Percentiles rank a stretch among this genome's conserved stretches.
phyloP scores from a whole-genome alignment of 768 basidiomycete species.

The Naematelia aurantialba region DNA sequence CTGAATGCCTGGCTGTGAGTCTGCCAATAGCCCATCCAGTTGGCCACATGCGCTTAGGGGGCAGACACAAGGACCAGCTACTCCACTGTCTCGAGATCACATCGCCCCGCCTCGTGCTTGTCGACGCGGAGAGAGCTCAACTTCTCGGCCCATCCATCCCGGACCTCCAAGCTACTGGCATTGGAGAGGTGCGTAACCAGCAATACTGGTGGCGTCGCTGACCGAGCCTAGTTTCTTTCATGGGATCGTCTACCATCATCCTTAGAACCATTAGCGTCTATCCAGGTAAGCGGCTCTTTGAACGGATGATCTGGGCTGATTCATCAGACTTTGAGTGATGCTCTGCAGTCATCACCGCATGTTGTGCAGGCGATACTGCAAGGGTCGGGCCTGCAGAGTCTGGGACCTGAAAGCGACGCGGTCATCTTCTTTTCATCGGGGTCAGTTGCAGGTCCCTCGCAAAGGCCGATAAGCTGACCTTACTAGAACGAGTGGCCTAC shows the following conservation, averaged over 20 bases:
- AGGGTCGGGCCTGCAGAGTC: constrained; percentile 12
- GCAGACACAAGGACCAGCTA: constrained; percentile 22
- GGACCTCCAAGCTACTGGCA: constrained; percentile 8
- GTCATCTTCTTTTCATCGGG: constrained; percentile 45
- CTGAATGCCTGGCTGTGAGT: constrained; percentile 46
- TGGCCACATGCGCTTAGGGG: constrained; percentile 7
- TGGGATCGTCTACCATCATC: neutral
- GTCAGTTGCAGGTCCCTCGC: constrained; percentile 12
- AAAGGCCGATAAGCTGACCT: neutral
- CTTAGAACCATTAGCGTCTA: neutral
- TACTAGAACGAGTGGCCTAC: constrained; percentile 35
- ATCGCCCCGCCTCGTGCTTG: constrained; percentile 25
- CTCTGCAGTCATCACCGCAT: neutral
- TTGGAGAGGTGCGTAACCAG: constrained; percentile 15
- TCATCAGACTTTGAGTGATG: neutral
- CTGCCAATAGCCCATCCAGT: neutral
- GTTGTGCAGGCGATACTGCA: constrained; percentile 2
- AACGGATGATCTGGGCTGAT: neutral
- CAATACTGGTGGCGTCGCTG: neutral
- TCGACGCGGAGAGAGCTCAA: constrained; percentile 31
- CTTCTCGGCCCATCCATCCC: constrained; percentile 12
- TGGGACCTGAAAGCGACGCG: constrained; percentile 39
- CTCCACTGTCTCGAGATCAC: constrained; percentile 25
- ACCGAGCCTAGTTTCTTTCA: neutral
- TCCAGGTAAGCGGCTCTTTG: neutral